phyloP scores from a whole-genome alignment of 164 flowering plant species.

The Taxillus chinensis region DNA sequence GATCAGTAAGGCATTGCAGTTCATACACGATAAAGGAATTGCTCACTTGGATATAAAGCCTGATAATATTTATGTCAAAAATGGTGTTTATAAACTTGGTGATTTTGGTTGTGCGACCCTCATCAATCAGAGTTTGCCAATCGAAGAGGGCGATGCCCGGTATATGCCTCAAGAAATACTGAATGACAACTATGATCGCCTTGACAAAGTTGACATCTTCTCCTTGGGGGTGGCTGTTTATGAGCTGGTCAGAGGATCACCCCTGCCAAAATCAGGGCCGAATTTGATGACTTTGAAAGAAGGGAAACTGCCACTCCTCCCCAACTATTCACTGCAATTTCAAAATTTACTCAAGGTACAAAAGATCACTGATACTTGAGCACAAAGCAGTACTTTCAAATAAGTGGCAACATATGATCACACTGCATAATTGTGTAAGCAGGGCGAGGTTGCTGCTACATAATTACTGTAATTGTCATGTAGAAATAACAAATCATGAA shows the following conservation, averaged over 20 bases:
- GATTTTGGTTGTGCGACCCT: constrained; percentile 95
- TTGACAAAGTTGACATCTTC: constrained; percentile 86
- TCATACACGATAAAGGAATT: constrained; percentile 68
- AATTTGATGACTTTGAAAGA: constrained; percentile 51
- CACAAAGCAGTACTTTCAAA: no score
- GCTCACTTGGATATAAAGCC: constrained; percentile 90
- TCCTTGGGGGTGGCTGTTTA: constrained; percentile 76
- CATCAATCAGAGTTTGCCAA: constrained; percentile 57
- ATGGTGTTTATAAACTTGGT: constrained; percentile 85
- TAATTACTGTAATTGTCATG: no score
- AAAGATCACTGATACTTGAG: background rate
- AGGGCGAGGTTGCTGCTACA: no score
- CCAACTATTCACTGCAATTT: constrained; percentile 70
- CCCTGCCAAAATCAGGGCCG: constrained; percentile 69
- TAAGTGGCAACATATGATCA: no score
- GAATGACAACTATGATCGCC: constrained; percentile 73
- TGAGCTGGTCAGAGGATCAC: constrained; percentile 69
- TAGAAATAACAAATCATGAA: no score
- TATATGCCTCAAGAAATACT: constrained; percentile 94
- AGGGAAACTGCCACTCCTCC: constrained; percentile 83
- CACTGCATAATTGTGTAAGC: no score
- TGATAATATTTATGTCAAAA: constrained; percentile 86
- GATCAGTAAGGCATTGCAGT: constrained; percentile 78
- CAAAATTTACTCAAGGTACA: constrained; percentile 85
- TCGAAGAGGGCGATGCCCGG: constrained; percentile 97